phyloP scores from a whole-genome alignment of 352 stramenopile genomes.

The Elongisporangium anandrum region DNA sequence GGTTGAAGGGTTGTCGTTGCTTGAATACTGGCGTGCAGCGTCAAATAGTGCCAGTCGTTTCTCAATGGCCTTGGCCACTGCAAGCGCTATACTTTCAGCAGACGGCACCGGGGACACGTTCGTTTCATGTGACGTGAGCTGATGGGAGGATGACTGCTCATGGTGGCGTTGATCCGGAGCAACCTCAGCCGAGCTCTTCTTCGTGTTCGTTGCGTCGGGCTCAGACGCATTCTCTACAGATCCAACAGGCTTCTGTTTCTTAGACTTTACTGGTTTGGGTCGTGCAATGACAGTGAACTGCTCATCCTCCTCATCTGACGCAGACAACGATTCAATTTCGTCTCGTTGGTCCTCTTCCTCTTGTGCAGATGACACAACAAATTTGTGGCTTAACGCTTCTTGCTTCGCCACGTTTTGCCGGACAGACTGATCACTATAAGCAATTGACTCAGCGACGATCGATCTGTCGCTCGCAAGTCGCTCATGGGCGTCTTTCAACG shows the following conservation, averaged over 20 bases:
- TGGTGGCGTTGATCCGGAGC: background rate
- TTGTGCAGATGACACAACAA: background rate
- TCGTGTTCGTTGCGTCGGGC: background rate
- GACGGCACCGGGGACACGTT: background rate
- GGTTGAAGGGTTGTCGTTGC: background rate
- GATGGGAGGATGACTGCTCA: background rate
- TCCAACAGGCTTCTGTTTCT: constrained; percentile 7
- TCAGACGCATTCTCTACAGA: background rate
- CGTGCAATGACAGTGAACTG: background rate
- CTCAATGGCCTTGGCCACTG: constrained; percentile 38
- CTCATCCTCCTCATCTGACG: constrained; percentile 11
- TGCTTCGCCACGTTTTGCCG: too few relatives aligned
- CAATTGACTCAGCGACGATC: background rate
- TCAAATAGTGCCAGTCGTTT: constrained; percentile 27
- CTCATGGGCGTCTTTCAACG: background rate
- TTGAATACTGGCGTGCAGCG: background rate
- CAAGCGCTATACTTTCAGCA: constrained; percentile 31
- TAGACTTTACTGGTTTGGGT: background rate
- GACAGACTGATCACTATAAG: background rate
- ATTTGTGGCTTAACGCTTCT: too few relatives aligned
- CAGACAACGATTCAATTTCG: constrained; percentile 13
- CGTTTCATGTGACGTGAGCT: background rate
- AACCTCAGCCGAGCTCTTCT: background rate
- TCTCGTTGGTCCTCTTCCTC: constrained; percentile 5
- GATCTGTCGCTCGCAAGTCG: background rate